Evolutionary conservation across 1,284 basidiomycete genomes (phyloP).

Genomic region (Apiotrichum laibachii): DNA sequence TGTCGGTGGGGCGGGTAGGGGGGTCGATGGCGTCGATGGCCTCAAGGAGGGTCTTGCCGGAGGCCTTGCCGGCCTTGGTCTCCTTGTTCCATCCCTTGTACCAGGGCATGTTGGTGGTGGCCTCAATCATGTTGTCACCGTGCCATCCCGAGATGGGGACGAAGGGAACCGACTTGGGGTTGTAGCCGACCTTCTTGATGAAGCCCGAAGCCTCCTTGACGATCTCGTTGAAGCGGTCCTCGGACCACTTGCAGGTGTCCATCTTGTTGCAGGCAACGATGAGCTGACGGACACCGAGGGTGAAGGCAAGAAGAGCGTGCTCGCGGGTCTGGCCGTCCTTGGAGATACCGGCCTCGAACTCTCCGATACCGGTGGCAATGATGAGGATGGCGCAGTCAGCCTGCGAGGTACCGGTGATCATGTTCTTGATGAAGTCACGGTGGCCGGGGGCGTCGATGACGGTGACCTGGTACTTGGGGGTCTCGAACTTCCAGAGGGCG

Average conservation of each 20-base stretch:
- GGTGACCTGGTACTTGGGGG: conserved; percentile 81
- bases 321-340: conserved; percentile 99
- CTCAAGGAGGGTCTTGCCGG: conserved; percentile 99
- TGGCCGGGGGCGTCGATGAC: conserved; percentile 94
- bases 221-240: conserved; percentile 99
- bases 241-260: conserved; percentile 72
- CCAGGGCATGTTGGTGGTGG: conserved; percentile 96
- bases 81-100: conserved; percentile 99
- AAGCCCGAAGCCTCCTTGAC: conserved; percentile 98
- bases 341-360: conserved; percentile 99
- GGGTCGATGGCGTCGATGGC: conserved; percentile 99
- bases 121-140: conserved; percentile 99
- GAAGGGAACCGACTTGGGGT: conserved; percentile 97
- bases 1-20: conserved; percentile 93
- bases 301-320: conserved; percentile 99
- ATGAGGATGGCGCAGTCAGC: conserved; percentile 99
- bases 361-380: conserved; percentile 98
- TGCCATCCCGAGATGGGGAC: conserved; percentile 99
- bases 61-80: conserved; percentile 84
- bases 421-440: conserved; percentile 99
- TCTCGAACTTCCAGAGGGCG: conserved; percentile 97
- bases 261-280: conserved; percentile 93
- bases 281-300: conserved; percentile 99
- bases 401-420: conserved; percentile 99
- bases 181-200: conserved; percentile 99